Evolutionary conservation across 495 filamentous ascomycete genomes (phyloP), one percentile per base, ranked within the genome.

Genomic region (Parachaetomium inaequale): DNA sequence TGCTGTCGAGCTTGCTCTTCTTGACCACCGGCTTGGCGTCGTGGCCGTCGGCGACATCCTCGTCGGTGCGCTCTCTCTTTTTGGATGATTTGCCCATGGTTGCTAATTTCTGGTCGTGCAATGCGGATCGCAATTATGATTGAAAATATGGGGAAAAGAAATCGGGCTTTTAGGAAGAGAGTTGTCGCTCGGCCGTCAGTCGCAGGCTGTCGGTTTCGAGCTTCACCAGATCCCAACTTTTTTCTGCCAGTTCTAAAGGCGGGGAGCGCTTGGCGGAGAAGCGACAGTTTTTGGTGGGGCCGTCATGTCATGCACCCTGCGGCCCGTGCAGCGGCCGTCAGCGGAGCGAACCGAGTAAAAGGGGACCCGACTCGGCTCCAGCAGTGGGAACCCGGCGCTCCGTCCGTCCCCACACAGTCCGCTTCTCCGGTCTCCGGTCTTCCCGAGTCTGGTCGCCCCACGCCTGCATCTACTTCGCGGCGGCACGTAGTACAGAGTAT

Each of bases 1-100:
- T 70, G 69, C 59, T 69, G 36, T 69, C 63, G 57, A 71, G 32
- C 65, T 71, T 73, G 66, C 66, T 73, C 72, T 75, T 72, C 67
- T 72, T 72, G 32, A 75, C 67, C 12, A 62, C 63, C 38, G 67
- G 68, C 31, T 66, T 63, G 36, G 25, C 29, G 53, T 62, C 58
- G 36, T 45, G 56, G 36, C 38, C 42, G 8, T 57, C 66, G 47
- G 52, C 66, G 61, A 65, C 66, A 60, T 74, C 72, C 21, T 72
- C 73, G 17, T 73, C 72, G 58, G 64, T 38, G 67, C 72, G 72
- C 50, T 64, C 58, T 19, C 72, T 61, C 70, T 75, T 75, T 58
- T 70, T 75, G 34, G 68, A 52, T n/a, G 64, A 65, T 46, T 74
- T 70, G 28, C 45, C 61, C 71, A 73, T 73, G 17, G 29, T 61